Conservation (phyloP, 1,284 basidiomycete genomes). For the Boletellus dicymbophilus region DNA sequence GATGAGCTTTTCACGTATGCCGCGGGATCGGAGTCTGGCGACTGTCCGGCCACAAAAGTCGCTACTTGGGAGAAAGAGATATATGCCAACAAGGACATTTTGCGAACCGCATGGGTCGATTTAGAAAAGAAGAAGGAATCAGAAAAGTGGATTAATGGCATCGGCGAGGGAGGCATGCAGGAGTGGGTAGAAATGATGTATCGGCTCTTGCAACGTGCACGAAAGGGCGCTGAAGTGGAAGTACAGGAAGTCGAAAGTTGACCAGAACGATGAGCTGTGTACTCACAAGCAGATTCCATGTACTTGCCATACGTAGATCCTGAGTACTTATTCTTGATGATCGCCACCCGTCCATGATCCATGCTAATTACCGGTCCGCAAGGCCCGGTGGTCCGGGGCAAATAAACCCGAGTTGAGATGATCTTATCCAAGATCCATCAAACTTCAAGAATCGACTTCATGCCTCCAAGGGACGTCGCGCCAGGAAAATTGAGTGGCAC, state of each 20-base stretch:
- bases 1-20: constrained; percentile 57
- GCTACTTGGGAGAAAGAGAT: constrained; percentile 59
- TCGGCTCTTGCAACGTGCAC: constrained; percentile 44
- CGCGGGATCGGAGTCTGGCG: constrained; percentile 31
- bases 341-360: no score
- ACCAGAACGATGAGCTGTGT: not conserved
- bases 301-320: not conserved
- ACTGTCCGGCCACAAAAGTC: constrained; percentile 38
- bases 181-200: constrained; percentile 68
- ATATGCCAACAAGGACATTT: constrained; percentile 48
- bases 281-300: not conserved
- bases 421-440: not conserved
- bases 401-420: no score
- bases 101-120: constrained; percentile 60
- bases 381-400: no score
- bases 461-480: constrained; percentile 24
- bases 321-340: no score
- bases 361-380: no score
- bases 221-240: constrained; percentile 2
- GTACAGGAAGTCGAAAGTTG: not conserved
- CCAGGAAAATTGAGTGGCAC: constrained; percentile 29
- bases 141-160: constrained; percentile 57
- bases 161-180: constrained; percentile 53
- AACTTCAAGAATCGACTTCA: constrained; percentile 8
- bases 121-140: constrained; percentile 57